phyloP scores from a whole-genome alignment of 1,284 basidiomycete genomes.

The Cutaneotrichosporon dermatis region DNA sequence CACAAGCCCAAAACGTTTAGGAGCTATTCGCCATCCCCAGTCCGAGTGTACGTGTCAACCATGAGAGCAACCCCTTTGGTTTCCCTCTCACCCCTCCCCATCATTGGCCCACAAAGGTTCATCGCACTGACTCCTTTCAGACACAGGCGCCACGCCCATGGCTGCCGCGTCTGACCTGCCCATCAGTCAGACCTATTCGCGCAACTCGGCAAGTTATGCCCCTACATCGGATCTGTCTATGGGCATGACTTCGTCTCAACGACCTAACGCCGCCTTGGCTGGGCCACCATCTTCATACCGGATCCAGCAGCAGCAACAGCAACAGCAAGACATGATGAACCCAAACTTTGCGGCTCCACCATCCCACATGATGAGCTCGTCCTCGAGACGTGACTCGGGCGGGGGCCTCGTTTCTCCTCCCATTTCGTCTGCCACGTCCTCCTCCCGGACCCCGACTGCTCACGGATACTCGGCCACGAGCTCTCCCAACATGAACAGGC shows the following conservation, averaged over 20 bases:
- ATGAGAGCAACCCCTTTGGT: not conserved
- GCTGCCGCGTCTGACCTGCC: constrained; percentile 20
- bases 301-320: not conserved
- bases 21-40: constrained; percentile 47
- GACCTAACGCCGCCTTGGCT: constrained; percentile 3
- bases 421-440: constrained; percentile 8
- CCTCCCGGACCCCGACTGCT: constrained; percentile 15
- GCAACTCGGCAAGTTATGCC: constrained; percentile 41
- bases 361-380: constrained; percentile 12
- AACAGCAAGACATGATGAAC: not conserved
- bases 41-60: constrained; percentile 35
- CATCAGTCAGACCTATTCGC: constrained; percentile 28
- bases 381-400: constrained; percentile 23
- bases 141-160: constrained; percentile 47
- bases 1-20: constrained; percentile 36
- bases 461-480: constrained; percentile 31
- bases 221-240: constrained; percentile 40
- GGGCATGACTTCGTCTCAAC: constrained; percentile 25
- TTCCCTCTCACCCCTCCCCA: not conserved
- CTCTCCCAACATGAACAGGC: constrained; percentile 45
- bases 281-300: constrained; percentile 3
- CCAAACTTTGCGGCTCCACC: constrained; percentile 32
- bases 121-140: constrained; percentile 23
- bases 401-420: constrained; percentile 9
- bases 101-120: not conserved